Base-by-base conservation (phyloP, 2,329 filamentous ascomycete species). In the Alternaria infectoria region DNA sequence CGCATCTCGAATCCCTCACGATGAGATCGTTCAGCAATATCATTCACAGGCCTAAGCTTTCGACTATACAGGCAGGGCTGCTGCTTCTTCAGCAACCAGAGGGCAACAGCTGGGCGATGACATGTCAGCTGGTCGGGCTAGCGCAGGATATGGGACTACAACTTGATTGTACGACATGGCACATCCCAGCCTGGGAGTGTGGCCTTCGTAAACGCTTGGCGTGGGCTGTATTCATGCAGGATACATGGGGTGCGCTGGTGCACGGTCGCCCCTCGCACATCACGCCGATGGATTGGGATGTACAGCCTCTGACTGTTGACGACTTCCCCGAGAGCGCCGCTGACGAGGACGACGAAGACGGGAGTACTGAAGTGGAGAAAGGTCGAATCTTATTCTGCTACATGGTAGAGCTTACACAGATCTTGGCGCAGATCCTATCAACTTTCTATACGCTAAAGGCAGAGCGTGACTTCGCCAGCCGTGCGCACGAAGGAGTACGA, bases 151-250 rank as follows among this genome's bases (percentile, higher is more conserved):
- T 82, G 6, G 81, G 80, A 4, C 67, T 82, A 2, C 79, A 82
- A 57, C 81, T 89, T 2, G 88, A 91, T 71, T 89, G 87, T 65
- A 85, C 86, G 0, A 77, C 81, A 19, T 91, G 89, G 89, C 83
- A 85, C 11, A 86, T 91, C 45, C 88, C 88, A 2, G 77, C 80
- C 0, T 90, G 88, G 88, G 89, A 91, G 69, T 84, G 87, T 57
- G 86, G 88, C 0, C 79, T 90, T 17, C 81, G 89, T 13, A 86
- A 87, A 69, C 81, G 89, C 13, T 78, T 91, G 0, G 88, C 86
- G 0, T 91, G 89, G 89, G 88, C 85, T 2, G 76, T 90, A 0
- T 90, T 86, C 65, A 88, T 89, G 82, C 88, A 90, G 71, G 89
- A 91, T 66, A 88, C 86, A 69, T 89, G 86, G 87, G 84, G 85